These are phyloP conservation scores for Mycena sanguinolenta DNA, from an alignment of 768 basidiomycete genomes.

Conservation along the genomic window DNA sequence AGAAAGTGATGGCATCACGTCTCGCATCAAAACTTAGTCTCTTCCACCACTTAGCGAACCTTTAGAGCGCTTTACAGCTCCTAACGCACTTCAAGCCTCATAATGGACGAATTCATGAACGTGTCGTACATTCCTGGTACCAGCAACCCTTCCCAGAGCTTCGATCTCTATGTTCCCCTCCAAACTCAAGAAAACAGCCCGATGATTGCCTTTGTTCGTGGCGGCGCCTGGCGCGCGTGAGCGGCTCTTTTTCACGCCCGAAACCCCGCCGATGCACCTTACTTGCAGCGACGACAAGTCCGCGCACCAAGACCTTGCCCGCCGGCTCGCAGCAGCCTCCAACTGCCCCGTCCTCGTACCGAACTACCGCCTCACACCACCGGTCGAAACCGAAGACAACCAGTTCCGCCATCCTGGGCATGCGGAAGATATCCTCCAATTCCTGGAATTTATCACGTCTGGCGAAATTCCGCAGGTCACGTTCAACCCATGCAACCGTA, in stretches of 20 bases:
- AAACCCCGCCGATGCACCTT: constrained; percentile 9
- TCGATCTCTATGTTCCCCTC: constrained; percentile 67
- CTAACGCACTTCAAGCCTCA: too few relatives aligned
- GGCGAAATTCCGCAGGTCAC: constrained; percentile 41
- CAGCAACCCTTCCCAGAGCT: constrained; percentile 50
- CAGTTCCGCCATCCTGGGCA: constrained; percentile 78
- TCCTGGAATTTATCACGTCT: constrained; percentile 67
- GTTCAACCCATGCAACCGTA: constrained; percentile 50
- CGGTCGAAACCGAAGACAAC: constrained; percentile 42
- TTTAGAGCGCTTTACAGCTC: too few relatives aligned
- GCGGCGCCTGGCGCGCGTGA: constrained; percentile 88
- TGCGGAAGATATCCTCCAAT: constrained; percentile 72
- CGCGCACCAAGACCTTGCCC: constrained; percentile 58
- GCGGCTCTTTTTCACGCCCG: constrained; percentile 41
- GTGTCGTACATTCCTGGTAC: neutral
- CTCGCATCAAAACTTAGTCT: too few relatives aligned
- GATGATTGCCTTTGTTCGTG: constrained; percentile 79
- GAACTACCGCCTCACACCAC: constrained; percentile 79
- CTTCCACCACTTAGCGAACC: too few relatives aligned
- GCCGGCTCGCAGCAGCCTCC: constrained; percentile 61
- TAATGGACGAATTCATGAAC: neutral
- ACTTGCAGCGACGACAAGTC: constrained; percentile 50
- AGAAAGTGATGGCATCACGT: too few relatives aligned
- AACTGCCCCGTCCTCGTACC: constrained; percentile 74
- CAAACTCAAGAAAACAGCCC: neutral